Evolutionary conservation across 495 filamentous ascomycete species (phyloP), one percentile per base, ranked within the genome.

Genomic region (Penicillium desertorum): DNA sequence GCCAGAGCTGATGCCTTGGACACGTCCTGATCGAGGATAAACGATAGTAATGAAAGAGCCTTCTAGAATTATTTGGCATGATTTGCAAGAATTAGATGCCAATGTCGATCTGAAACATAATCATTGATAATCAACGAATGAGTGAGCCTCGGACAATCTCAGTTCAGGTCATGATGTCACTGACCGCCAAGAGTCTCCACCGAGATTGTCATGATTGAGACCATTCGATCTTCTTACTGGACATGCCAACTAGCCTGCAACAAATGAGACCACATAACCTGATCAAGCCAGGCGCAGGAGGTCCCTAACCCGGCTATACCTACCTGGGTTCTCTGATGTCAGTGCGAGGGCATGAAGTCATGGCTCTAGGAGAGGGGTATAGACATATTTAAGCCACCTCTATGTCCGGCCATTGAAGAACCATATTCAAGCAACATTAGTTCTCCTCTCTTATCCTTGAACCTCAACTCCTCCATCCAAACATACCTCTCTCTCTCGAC

Each of bases 311-410:
- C 51, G 19, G 37, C 1, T 44, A 29, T 29, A 20, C 9, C 11
- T 14, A 34, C 9, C 10, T 34, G 2, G 5, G n/a, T n/a, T 44
- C 42, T 55, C 44, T 55, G 44, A 55, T 55, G 44, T 55, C 53
- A 55, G 53, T n/a, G 44, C 53, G 17, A 36, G 36, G 42, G 11
- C 52, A 55, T 55, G 53, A 55, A 55, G 53, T 55, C 53, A 55
- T 55, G 39, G 44, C 6, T 2, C 7, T 8, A 8, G 1, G 6
- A 29, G 44, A 47, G 32, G 52, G 7, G 42, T 7, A 1, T 20
- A n/a, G 14, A 46, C 14, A 1, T 54, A 45, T 45, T 25, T 54
- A 54, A 54, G 14, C 19, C 25, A 53, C 10, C 25, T 7, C 14
- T 7, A 14, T 23, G 19, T 20, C 50, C 36, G 5, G 22, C 12